Evolutionary conservation across 345 rosid genomes (phyloP).

Genomic region (Aethionema arabicum): DNA sequence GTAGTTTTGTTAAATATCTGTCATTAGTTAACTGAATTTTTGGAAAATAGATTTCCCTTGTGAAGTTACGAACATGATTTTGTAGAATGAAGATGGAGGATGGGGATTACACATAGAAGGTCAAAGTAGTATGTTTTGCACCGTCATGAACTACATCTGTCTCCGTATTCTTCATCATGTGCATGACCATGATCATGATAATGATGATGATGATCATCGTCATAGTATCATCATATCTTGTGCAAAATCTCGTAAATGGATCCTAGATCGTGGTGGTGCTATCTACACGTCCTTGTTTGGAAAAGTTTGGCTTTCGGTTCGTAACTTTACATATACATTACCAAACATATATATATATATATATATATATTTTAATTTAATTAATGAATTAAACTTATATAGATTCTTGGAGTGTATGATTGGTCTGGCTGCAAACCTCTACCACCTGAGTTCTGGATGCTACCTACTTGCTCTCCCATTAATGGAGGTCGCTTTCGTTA

Average conservation of each 20-base stretch:
- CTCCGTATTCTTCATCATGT: neutral
- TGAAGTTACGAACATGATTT: no score
- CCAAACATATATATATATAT: no score
- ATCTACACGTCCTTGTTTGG: neutral
- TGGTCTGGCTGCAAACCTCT: constrained; percentile 33
- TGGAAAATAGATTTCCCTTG: neutral
- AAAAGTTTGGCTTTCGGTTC: no score
- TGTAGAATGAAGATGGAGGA: neutral
- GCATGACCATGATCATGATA: neutral
- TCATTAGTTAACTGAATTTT: neutral
- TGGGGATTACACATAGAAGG: constrained; percentile 7
- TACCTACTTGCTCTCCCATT: constrained; percentile 22
- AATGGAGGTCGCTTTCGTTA: constrained; percentile 28
- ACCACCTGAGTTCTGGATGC: constrained; percentile 31
- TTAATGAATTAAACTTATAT: neutral
- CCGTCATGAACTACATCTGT: neutral
- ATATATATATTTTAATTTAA: no score
- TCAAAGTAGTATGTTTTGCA: neutral
- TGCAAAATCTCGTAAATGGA: constrained; percentile 5
- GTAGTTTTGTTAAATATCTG: no score
- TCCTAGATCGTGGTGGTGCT: constrained; percentile 6
- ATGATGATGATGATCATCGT: no score
- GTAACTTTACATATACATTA: no score
- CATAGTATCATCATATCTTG: neutral
- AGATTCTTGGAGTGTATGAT: constrained; percentile 31